Percentiles rank a stretch among this genome's conserved stretches.
phyloP scores from a whole-genome alignment of 192 early-diverging fungal species.

The Spinellus fusiger region DNA sequence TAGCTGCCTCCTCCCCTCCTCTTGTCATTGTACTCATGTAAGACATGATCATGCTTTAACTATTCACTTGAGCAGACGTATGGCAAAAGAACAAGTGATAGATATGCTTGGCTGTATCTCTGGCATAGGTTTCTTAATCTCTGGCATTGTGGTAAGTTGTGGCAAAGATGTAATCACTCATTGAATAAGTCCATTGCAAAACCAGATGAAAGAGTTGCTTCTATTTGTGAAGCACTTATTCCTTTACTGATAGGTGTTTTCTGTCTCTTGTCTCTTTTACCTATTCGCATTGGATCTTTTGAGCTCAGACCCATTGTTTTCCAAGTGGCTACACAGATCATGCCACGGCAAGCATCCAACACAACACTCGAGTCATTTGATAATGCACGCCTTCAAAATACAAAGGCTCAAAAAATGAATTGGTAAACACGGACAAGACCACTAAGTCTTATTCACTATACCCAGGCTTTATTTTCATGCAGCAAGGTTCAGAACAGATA shows the following conservation, averaged over 20 bases:
- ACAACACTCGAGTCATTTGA: conserved; percentile 8
- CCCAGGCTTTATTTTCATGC: conserved; percentile 19
- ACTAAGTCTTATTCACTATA: too few species aligned
- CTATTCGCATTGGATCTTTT: conserved; percentile 16
- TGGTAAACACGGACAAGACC: conserved; percentile 5
- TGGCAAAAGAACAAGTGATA: conserved; percentile 14
- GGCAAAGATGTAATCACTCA: not conserved
- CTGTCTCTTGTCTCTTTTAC: conserved; percentile 24
- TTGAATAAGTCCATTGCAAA: conserved; percentile 25
- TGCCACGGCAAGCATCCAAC: conserved; percentile 18
- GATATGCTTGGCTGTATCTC: conserved; percentile 24
- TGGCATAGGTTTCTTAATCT: conserved; percentile 28
- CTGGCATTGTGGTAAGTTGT: conserved; percentile 25
- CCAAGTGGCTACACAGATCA: conserved; percentile 25
- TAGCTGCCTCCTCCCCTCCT: conserved; percentile 24
- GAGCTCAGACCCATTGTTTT: conserved; percentile 23
- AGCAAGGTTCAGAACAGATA: conserved; percentile 23
- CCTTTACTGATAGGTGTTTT: conserved; percentile 20
- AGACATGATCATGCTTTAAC: not conserved
- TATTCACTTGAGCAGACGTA: conserved; percentile 13
- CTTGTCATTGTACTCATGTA: conserved; percentile 22
- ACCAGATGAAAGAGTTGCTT: conserved; percentile 16
- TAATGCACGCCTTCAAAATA: conserved; percentile 7
- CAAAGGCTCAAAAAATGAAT: conserved; percentile 11
- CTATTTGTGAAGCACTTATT: conserved; percentile 24